Percentiles rank a stretch among this genome's conserved stretches.
Evolutionary conservation across 257 asterid species (phyloP).

Genomic region (Paulownia fortunei): DNA sequence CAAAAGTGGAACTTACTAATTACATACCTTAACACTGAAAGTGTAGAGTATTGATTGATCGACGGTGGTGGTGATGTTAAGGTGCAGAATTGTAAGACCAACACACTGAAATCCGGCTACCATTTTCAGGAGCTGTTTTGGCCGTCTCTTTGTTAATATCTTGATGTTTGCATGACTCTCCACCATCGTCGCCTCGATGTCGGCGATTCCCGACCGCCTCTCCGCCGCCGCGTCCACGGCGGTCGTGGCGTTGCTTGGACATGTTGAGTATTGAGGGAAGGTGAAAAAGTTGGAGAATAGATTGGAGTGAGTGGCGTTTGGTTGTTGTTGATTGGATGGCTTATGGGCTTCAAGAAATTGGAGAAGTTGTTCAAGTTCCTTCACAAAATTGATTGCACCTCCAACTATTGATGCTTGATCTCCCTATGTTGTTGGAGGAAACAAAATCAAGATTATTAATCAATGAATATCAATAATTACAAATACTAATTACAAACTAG

Average conservation of each 20-base stretch:
- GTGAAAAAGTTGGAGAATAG: constrained; percentile 39
- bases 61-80: constrained; percentile 60
- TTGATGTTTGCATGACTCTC: constrained; percentile 70
- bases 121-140: constrained; percentile 61
- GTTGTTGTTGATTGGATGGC: not conserved
- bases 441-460: not conserved
- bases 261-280: constrained; percentile 52
- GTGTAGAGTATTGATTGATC: constrained; percentile 58
- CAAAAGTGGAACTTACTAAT: not conserved
- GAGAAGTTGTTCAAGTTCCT: constrained; percentile 82
- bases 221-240: constrained; percentile 22
- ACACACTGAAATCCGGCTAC: constrained; percentile 60
- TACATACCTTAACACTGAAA: constrained; percentile 66
- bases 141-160: constrained; percentile 44
- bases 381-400: constrained; percentile 86
- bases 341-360: constrained; percentile 50
- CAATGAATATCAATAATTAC: not conserved
- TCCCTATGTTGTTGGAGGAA: constrained; percentile 45
- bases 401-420: constrained; percentile 96
- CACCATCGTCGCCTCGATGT: constrained; percentile 67
- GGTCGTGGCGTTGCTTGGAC: constrained; percentile 21
- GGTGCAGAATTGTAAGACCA: constrained; percentile 60
- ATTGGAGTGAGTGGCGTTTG: constrained; percentile 23
- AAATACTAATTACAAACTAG: not conserved
- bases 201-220: constrained; percentile 48